These are phyloP conservation scores for Nothomitra cinnamomea DNA, from an alignment of 2,329 filamentous ascomycete genomes.

Conservation along the genomic window DNA sequence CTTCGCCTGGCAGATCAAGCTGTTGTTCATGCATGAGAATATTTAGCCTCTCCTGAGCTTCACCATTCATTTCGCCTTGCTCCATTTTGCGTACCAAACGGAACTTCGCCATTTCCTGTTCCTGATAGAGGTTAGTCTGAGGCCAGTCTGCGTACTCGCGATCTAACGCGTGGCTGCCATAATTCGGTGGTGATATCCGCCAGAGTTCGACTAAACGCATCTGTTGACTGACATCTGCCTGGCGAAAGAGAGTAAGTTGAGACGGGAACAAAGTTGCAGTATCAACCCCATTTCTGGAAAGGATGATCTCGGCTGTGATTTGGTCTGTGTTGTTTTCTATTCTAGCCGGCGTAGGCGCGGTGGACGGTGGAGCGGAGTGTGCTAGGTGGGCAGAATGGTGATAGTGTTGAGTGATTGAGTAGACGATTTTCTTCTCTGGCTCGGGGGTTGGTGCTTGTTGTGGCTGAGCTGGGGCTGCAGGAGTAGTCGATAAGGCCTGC, in stretches of 20 bases:
- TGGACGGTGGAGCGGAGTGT: conserved; percentile 22
- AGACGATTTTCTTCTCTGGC: conserved; percentile 33
- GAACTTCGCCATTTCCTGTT: conserved; percentile 15
- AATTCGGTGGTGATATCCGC: conserved; percentile 59
- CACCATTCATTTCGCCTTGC: conserved; percentile 38
- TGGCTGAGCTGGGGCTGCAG: conserved; percentile 16
- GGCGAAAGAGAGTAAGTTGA: conserved; percentile 63
- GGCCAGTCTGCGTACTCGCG: conserved; percentile 41
- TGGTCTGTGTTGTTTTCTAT: conserved; percentile 30
- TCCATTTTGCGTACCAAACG: conserved; percentile 35
- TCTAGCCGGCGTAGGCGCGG: conserved; percentile 33
- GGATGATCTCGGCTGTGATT: conserved; percentile 37
- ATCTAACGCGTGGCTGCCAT: conserved; percentile 36
- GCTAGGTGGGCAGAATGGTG: conserved; percentile 57
- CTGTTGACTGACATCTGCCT: conserved; percentile 55
- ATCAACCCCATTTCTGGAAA: conserved; percentile 53
- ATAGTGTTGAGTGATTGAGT: conserved; percentile 69
- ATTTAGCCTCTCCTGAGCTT: conserved; percentile 14
- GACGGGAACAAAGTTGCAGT: conserved; percentile 50
- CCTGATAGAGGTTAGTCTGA: conserved; percentile 29
- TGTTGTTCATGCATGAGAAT: conserved; percentile 4
- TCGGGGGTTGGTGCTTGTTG: conserved; percentile 20
- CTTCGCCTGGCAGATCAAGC: neutral
- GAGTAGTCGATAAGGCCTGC: conserved; percentile 18
- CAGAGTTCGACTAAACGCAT: conserved; percentile 66